Evolutionary conservation across 2,329 filamentous ascomycete genomes (phyloP).

Genomic region (Monosporascus ibericus): DNA sequence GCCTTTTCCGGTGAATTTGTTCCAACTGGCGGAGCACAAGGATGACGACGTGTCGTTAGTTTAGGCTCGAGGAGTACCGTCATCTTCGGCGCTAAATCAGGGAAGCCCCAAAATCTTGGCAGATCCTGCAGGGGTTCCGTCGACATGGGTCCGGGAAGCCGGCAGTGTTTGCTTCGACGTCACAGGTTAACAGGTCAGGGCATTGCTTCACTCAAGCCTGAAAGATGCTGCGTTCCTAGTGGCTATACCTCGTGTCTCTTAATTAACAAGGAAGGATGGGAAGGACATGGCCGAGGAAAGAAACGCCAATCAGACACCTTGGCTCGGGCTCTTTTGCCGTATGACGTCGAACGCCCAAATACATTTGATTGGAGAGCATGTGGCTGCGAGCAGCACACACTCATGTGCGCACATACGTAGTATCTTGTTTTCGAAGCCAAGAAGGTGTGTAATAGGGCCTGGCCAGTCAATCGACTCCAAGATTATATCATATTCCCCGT

Average conservation of each 20-base stretch:
- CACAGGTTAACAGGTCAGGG: neutral
- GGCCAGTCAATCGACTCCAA: too few species aligned
- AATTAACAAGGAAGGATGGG: too few species aligned
- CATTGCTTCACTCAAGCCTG: neutral
- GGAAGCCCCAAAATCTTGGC: neutral
- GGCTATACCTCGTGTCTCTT: too few species aligned
- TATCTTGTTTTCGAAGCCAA: neutral
- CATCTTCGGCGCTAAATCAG: conserved; percentile 11
- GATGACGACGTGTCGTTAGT: conserved; percentile 19
- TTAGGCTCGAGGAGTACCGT: conserved; percentile 11
- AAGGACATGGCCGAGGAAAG: too few species aligned
- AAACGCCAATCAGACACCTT: too few species aligned
- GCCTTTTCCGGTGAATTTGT: too few species aligned
- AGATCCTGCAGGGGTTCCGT: too few species aligned
- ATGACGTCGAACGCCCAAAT: conserved; percentile 13
- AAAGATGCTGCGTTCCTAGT: neutral
- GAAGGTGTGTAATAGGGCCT: too few species aligned
- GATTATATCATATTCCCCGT: too few species aligned
- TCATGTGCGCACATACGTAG: neutral
- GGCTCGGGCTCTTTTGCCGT: neutral
- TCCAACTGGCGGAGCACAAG: neutral
- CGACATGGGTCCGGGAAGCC: too few species aligned
- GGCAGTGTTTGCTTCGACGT: neutral
- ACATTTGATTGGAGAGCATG: neutral
- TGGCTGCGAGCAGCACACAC: neutral